Evolutionary conservation across 2,329 filamentous ascomycete species (phyloP), one percentile per base, ranked within the genome.

Genomic region (Fusarium verrucosum): DNA sequence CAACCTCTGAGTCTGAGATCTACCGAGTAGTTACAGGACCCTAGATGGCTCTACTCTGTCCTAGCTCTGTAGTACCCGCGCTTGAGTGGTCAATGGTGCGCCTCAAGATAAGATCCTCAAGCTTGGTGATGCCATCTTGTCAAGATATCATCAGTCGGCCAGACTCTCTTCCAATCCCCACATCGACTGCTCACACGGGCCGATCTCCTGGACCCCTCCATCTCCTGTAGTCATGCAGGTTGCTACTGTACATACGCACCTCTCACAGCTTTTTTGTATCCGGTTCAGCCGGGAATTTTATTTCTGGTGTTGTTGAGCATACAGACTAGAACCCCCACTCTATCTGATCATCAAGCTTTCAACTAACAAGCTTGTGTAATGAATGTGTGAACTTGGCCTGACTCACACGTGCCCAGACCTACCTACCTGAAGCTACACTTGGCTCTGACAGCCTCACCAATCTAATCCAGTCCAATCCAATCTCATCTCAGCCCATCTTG

Each of bases 401-500:
- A 40, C 43, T 51, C 47, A 51, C 47, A 45, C 30, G 22, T 16
- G 30, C 36, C 30, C 43, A 19, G 28, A 11, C 16, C 11, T 35
- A 20, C 44, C 32, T 47, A 41, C 33, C 45, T 49, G 45, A 45
- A 44, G 28, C 26, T 56, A 35, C 50, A 46, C 44, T 38, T 43
- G 32, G 42, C 51, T 28, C 32, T 23, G 22, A 16, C 17, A 55
- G 50, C 49, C 57, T 65, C 54, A 52, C 55, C 64, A 69, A 66
- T 66, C 66, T 66, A 67, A 72, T 65, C 61, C n/a, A n/a, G n/a
- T n/a, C n/a, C n/a, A n/a, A 66, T 66, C 66, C 68, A 67, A 72
- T 65, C 61, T 68, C 62, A 66, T 66, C 70, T 62, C 68, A 62
- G 55, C 56, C 62, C 62, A 66, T 66, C 50, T 53, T 50, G 13